Evolutionary conservation across 2,329 filamentous ascomycete genomes (phyloP).

Genomic region (Colletotrichum trifolii): DNA sequence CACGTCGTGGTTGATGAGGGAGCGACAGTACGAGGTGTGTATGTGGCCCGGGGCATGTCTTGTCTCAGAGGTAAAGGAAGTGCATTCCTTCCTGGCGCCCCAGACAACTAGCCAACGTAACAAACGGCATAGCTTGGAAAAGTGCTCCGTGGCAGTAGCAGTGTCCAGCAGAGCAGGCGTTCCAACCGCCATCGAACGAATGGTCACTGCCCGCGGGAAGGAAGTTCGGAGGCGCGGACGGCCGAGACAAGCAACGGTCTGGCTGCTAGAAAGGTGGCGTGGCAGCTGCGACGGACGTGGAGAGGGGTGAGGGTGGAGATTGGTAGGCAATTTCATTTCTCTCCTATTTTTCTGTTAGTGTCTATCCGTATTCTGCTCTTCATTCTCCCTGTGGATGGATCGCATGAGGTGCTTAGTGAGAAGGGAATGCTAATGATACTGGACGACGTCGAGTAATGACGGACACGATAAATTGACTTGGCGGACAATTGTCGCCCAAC

Average conservation of each 20-base stretch:
- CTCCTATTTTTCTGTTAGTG: too few species aligned
- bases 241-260: slow-evolving; percentile 25
- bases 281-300: neutral
- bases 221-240: slow-evolving; percentile 17
- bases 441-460: neutral
- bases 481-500: slow-evolving; percentile 9
- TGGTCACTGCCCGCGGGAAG: slow-evolving; percentile 7
- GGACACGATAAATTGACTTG: neutral
- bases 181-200: slow-evolving; percentile 13
- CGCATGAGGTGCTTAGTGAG: too few species aligned
- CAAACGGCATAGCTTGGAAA: slow-evolving; percentile 1
- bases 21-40: neutral
- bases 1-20: too few species aligned
- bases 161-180: slow-evolving; percentile 1
- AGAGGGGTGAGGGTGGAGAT: slow-evolving; percentile 1
- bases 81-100: neutral
- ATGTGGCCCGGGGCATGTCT: slow-evolving; percentile 15
- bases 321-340: neutral
- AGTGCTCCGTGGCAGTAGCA: neutral
- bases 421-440: too few species aligned
- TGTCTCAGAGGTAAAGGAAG: slow-evolving; percentile 5
- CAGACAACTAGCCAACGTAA: neutral
- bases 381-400: too few species aligned
- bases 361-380: too few species aligned
- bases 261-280: neutral